Evolutionary conservation across 257 asterid genomes (phyloP).

Genomic region (Forsythia suspensa): DNA sequence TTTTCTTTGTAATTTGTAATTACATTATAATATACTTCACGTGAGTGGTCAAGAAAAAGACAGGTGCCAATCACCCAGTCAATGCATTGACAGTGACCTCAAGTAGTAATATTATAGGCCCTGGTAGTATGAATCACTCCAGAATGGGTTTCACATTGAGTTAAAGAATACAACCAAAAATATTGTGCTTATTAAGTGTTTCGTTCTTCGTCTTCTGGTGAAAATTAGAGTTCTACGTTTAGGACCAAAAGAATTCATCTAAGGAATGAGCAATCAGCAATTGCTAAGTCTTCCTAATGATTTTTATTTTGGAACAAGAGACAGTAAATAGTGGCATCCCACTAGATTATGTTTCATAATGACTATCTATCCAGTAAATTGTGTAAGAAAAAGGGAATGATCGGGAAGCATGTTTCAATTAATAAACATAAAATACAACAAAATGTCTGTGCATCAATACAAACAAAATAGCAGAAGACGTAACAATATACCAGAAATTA

Average conservation of each 20-base stretch:
- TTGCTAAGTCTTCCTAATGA: neutral
- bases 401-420: neutral
- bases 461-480: neutral
- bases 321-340: neutral
- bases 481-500: no score
- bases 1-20: neutral
- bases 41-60: neutral
- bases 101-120: neutral
- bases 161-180: neutral
- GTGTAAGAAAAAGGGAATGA: neutral
- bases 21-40: neutral
- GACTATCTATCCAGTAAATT: neutral
- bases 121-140: neutral
- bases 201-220: neutral
- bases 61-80: neutral
- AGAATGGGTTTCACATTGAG: neutral
- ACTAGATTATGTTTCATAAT: neutral
- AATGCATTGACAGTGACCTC: neutral
- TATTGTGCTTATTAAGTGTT: neutral
- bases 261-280: constrained; percentile 3
- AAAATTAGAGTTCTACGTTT: neutral
- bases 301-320: neutral
- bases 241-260: neutral
- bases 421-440: neutral
- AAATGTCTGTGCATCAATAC: neutral